Conservation (phyloP, 352 stramenopile genomes). For the Phytophthora tubulina region DNA sequence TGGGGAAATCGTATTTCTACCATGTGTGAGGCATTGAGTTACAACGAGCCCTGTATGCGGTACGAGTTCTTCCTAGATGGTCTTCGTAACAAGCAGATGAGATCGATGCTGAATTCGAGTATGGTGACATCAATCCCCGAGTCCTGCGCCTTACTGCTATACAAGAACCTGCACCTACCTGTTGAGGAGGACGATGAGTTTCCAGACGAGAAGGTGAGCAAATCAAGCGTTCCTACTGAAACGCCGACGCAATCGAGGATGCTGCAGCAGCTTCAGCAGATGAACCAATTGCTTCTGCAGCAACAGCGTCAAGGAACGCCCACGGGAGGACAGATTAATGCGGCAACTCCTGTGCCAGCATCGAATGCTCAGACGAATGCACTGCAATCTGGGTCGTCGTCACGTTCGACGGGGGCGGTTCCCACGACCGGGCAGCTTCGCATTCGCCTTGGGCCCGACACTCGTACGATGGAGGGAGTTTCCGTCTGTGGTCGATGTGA, state of each 20-base stretch:
- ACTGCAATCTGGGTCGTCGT: too few relatives aligned
- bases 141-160: neutral
- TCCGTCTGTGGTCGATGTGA: neutral
- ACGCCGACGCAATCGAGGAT: too few relatives aligned
- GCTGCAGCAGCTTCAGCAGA: too few relatives aligned
- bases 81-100: neutral
- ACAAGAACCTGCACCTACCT: slow-evolving; percentile 5
- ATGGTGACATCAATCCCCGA: too few relatives aligned
- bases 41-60: slow-evolving; percentile 6
- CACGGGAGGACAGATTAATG: neutral
- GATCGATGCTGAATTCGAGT: neutral
- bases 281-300: too few relatives aligned
- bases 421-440: neutral
- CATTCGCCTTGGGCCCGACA: neutral
- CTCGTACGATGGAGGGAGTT: neutral
- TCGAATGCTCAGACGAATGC: too few relatives aligned
- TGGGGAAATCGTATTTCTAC: neutral
- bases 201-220: too few relatives aligned
- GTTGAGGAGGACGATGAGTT: too few relatives aligned
- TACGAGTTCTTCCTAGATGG: slow-evolving; percentile 16
- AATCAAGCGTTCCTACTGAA: too few relatives aligned
- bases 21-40: too few relatives aligned
- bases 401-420: too few relatives aligned
- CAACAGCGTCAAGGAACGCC: too few relatives aligned
- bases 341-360: neutral